Conservation (phyloP, 495 filamentous ascomycete species). For the Aspergillus sclerotioniger region DNA sequence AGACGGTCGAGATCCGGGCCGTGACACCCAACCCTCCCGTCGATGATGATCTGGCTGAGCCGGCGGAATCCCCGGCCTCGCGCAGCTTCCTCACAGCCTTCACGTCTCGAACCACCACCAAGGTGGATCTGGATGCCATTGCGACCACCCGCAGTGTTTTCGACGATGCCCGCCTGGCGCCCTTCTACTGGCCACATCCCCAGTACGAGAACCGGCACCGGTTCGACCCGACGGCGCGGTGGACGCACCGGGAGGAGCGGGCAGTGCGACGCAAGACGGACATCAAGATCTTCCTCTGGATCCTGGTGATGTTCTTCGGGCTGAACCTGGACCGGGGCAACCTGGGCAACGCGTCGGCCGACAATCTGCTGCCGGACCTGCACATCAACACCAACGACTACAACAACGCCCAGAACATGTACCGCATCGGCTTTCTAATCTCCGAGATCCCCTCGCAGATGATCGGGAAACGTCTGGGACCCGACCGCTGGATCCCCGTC, state of each 20-base stretch:
- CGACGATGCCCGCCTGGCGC: constrained; percentile 45
- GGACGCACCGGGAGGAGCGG: constrained; percentile 48
- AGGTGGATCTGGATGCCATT: constrained; percentile 46
- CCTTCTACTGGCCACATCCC: constrained; percentile 45
- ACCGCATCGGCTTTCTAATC: constrained; percentile 31
- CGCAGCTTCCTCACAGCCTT: constrained; percentile 14
- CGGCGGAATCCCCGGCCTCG: constrained; percentile 8
- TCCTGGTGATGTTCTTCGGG: constrained; percentile 75
- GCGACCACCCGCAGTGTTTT: constrained; percentile 52
- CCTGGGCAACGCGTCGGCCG: constrained; percentile 59
- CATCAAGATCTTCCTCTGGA: constrained; percentile 49
- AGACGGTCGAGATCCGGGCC: background rate
- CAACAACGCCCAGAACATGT: constrained; percentile 53
- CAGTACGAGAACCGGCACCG: constrained; percentile 52
- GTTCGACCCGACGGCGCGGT: constrained; percentile 49
- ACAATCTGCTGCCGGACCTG: constrained; percentile 58
- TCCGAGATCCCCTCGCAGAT: constrained; percentile 62
- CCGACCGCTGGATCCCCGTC: constrained; percentile 43
- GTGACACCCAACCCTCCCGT: background rate
- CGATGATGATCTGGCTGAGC: constrained; percentile 12
- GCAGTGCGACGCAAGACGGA: constrained; percentile 36
- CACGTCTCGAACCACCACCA: constrained; percentile 8
- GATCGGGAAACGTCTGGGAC: constrained; percentile 59
- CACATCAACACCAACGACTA: constrained; percentile 65
- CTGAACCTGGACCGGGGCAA: constrained; percentile 75